Base-by-base conservation (phyloP, 1,139 yeast genomes). In the Yamadazyma aaseri region DNA sequence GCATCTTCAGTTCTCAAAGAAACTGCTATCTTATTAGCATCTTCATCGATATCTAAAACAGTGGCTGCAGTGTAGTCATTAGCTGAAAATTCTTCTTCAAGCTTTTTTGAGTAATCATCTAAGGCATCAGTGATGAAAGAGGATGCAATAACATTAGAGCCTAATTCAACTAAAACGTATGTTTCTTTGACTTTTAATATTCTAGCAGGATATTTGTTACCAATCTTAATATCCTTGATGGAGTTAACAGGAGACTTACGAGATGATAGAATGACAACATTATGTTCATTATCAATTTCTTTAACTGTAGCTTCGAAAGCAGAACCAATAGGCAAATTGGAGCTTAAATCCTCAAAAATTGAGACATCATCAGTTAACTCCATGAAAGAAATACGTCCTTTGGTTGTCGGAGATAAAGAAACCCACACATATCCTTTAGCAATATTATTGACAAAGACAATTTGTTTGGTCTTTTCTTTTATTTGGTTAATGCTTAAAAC, bases 51-150 rank as follows among this genome's bases (percentile, higher is more conserved):
- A 8, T 67, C 65, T 32, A 81, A 51, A 7, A 86, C 76, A 20
- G 77, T 75, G 16, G 87, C 87, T 30, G 79, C 58, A 26, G 82
- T 76, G 32, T 78, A 68, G 40, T 79, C 79, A 44, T 81, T 81
- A 9, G 67, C 58, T 20, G 69, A 60, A 55, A 70, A 86, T 1
- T 64, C 68, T n/a, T 68, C 71, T 12, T 66, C 69, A 36, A 83
- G 60, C 29, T 76, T 68, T 18, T 71, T 65, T 20, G 79, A 67
- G 53, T 79, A 86, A 50, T 86, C 84, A 48, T 83, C 76, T 45
- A 86, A 67, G 11, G 95, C 89, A 57, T 89, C 96, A 3, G 95
- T 82, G 32, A 81, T 71, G 53, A 69, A 81, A 3, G 89, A 77
- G 42, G 80, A 71, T 20, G 87, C 96, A 36, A 71, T 66, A 13